Evolutionary conservation across 2,329 filamentous ascomycete species (phyloP), one percentile per base, ranked within the genome.

Genomic region (Talaromyces sp.): DNA sequence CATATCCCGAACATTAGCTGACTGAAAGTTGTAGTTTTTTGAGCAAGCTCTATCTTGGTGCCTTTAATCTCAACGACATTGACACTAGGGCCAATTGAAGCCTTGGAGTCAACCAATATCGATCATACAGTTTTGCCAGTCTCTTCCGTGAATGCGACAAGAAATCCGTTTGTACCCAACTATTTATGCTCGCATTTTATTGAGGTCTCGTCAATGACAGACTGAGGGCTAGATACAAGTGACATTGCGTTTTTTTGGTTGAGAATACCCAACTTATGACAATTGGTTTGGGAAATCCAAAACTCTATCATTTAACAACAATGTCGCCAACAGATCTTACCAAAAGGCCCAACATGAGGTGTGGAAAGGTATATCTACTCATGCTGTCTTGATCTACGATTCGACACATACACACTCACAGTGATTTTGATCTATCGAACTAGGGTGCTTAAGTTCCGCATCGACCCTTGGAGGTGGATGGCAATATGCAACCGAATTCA

Each of bases 121-220:
- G 95, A 95, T 90, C 93, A 0, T 96, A 97, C 85, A 99, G 98
- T 85, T 99, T 97, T 74, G 95, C 95, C 54, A 91, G 93, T 70
- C 93, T 98, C 88, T 86, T 98, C 63, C 94, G 94, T 74, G 97
- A 96, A 83, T 87, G 89, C 60, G 92, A 93, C 70, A 87, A 90
- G 79, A 85, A 96, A 80, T 90, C 68, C 88, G 95, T 71, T 83
- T 99, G 35, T 99, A 99, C 81, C 88, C 98, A 27, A 94, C 95
- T 60, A 89, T 99, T 5, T 95, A 99, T 80, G 95, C 27, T 31
- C 27, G 1, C 27, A 31, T 6, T 31, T 8, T 7, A 31, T 31
- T 6, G 27, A 31, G 27, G 7, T 31, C 27, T 31, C 27, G 27
- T 6, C 27, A 6, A 31, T 31, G 27, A 31, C 7, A 7, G 27